These are phyloP conservation scores for Antitrichia curtipendula DNA, from an alignment of 225 moss, liverwort and hornwort species.

Conservation along the genomic window DNA sequence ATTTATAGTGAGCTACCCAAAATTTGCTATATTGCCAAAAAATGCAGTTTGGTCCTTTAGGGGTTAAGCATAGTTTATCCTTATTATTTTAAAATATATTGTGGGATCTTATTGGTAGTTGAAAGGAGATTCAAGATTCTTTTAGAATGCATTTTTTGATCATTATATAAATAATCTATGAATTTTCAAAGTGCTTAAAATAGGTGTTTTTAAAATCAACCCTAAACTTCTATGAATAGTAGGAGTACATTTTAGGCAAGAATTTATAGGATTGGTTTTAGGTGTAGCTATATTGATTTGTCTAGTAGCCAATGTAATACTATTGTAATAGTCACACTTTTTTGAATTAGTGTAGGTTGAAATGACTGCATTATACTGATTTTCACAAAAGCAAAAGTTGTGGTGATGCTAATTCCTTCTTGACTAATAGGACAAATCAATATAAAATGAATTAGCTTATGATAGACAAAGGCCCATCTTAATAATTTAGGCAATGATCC, in stretches of 20 bases:
- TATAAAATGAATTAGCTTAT: not conserved
- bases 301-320: no score
- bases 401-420: not conserved
- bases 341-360: no score
- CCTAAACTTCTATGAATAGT: not conserved
- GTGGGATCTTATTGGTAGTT: not conserved
- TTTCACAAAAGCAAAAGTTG: not conserved
- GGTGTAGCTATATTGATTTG: not conserved
- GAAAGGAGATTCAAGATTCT: not conserved
- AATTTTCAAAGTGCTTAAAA: no score
- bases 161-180: not conserved
- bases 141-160: fast-evolving
- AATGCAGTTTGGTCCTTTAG: no score
- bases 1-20: no score
- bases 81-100: not conserved
- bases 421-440: no score
- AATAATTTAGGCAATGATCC: not conserved
- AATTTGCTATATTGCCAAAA: no score
- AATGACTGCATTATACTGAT: no score
- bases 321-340: no score
- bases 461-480: not conserved
- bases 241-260: fast-evolving
- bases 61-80: fast-evolving
- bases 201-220: no score
- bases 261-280: not conserved